Evolutionary conservation across 306 rosid genomes (phyloP).

Genomic region (Erythrophleum fordii): DNA sequence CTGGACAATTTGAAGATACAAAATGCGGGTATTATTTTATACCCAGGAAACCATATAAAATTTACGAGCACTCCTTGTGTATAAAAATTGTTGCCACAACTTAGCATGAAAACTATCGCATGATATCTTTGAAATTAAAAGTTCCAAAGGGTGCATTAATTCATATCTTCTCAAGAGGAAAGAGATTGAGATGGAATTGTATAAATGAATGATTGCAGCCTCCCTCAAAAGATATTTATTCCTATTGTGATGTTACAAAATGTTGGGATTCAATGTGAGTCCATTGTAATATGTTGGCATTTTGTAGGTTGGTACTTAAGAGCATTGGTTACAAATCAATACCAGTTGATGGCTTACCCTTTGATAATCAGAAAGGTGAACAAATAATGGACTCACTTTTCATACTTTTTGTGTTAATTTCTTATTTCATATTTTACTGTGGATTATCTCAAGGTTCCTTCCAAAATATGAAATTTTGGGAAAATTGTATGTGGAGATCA

Average conservation of each 20-base stretch:
- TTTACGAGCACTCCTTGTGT: conserved; percentile 21
- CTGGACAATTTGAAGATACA: conserved; percentile 75
- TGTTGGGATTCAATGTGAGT: conserved; percentile 15
- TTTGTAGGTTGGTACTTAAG: conserved; percentile 80
- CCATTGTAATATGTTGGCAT: conserved; percentile 31
- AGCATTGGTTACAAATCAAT: conserved; percentile 95
- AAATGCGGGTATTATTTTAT: conserved; percentile 69
- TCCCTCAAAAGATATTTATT: conserved; percentile 17
- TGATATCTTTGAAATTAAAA: conserved; percentile 9
- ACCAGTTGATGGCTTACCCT: conserved; percentile 85
- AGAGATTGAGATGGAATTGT: conserved; percentile 17
- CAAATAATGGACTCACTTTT: conserved; percentile 6
- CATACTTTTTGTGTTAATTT: not conserved
- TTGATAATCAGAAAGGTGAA: conserved; percentile 80
- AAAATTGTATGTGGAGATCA: not conserved
- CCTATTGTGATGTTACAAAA: conserved; percentile 14
- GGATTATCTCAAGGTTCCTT: conserved; percentile 10
- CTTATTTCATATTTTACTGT: conserved; percentile 14
- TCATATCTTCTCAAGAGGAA: conserved; percentile 1
- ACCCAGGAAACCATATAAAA: conserved; percentile 15
- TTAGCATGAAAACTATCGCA: conserved; percentile 30
- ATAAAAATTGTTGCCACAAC: conserved; percentile 19
- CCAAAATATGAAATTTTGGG: conserved; percentile 19
- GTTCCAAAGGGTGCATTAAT: conserved; percentile 21
- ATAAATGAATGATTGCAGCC: conserved; percentile 33